A percentile compares a stretch with the other conserved stretches of the same genome.
Conservation (phyloP, 495 filamentous ascomycete genomes). For the Aspergillus cristatus region DNA sequence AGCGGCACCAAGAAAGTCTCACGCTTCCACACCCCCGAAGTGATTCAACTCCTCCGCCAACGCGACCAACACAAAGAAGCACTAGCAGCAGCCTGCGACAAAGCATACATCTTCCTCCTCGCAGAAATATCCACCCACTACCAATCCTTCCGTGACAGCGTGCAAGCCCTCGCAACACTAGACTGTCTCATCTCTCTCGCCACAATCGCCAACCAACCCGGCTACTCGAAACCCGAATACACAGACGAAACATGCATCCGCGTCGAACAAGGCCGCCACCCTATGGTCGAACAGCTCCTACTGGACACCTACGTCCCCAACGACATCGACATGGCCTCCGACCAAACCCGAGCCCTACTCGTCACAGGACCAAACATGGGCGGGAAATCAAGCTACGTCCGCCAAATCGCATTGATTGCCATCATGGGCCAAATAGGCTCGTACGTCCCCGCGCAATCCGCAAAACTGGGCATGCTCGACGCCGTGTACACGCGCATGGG, state of each 20-base stretch:
- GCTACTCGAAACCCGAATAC: constrained; percentile 83
- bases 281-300: constrained; percentile 91
- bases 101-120: constrained; percentile 66
- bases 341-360: constrained; percentile 64
- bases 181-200: constrained; percentile 88
- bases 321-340: constrained; percentile 56
- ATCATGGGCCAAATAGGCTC: constrained; percentile 94
- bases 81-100: constrained; percentile 84
- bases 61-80: constrained; percentile 93
- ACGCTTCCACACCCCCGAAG: constrained; percentile 90
- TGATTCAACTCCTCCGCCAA: constrained; percentile 71
- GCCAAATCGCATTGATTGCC: constrained; percentile 79
- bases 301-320: constrained; percentile 89
- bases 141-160: constrained; percentile 77
- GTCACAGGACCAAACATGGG: constrained; percentile 99
- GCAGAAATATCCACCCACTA: constrained; percentile 69
- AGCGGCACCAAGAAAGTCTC: constrained; percentile 88
- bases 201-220: constrained; percentile 72
- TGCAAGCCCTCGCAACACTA: constrained; percentile 76
- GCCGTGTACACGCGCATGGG: constrained; percentile 96
- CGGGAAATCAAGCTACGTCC: constrained; percentile 91
- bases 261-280: constrained; percentile 75
- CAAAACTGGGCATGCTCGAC: constrained; percentile 72
- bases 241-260: constrained; percentile 57
- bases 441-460: constrained; percentile 75